Percentiles rank a stretch among this genome's conserved stretches.
phyloP scores from a whole-genome alignment of 1,139 yeast species.

The Zygosaccharomyces pseudobailii region DNA sequence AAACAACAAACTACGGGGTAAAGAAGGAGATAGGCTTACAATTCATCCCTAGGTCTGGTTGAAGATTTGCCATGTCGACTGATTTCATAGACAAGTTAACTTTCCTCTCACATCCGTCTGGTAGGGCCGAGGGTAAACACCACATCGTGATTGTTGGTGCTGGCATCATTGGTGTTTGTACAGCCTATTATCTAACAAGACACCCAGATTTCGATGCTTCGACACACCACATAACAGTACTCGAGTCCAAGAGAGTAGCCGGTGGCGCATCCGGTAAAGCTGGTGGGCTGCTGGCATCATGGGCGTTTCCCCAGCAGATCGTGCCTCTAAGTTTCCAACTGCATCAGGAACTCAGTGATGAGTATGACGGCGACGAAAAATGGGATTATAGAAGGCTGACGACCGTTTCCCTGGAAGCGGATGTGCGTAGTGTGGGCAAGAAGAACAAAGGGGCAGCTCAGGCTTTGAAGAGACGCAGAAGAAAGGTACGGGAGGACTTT shows the following conservation, averaged over 20 bases:
- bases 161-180: conserved; percentile 93
- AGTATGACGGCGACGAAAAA: conserved; percentile 71
- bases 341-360: conserved; percentile 76
- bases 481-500: conserved; percentile 1
- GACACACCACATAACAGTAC: conserved; percentile 75
- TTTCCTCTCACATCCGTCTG: conserved; percentile 49
- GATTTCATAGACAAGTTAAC: conserved; percentile 26
- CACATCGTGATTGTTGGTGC: conserved; percentile 84
- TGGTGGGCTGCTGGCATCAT: conserved; percentile 86
- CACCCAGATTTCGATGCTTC: conserved; percentile 75
- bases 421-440: conserved; percentile 41
- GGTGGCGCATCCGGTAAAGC: conserved; percentile 99
- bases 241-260: conserved; percentile 89
- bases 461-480: conserved; percentile 4
- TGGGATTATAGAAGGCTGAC: conserved; percentile 94
- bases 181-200: conserved; percentile 80
- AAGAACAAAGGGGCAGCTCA: background rate
- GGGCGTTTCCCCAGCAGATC: conserved; percentile 96
- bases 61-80: conserved; percentile 8
- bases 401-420: conserved; percentile 85
- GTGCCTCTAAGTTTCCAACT: conserved; percentile 83
- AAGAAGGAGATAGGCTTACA: background rate
- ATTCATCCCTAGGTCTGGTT: background rate
- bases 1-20: background rate
- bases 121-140: conserved; percentile 54